Base-by-base conservation (phyloP, 441 rosid genomes). In the Mallotus repandus region DNA sequence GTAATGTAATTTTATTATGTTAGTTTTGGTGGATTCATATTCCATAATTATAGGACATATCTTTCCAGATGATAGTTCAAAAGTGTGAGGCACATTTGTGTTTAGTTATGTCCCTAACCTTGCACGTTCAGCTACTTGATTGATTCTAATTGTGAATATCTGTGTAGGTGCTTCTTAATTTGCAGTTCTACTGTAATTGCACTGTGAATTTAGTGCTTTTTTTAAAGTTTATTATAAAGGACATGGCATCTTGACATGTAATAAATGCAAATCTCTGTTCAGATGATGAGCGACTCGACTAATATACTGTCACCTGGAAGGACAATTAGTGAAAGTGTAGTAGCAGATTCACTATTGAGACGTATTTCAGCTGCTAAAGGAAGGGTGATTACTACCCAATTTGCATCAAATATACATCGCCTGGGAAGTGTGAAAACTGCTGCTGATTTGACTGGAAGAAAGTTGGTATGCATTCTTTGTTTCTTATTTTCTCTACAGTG, bases 261-360 rank as follows among this genome's bases (percentile, higher is more conserved):
- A 63, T 67, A 58, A 46, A 66, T 71, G 81, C 68, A 38, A 64
- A 25, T 46, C 5, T 9, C 45, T 79, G 64, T 74, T 76, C 86
- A 95, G 99, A 95, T 95, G 99, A 92, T 92, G 99, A 95, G 98
- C 56, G 99, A 95, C 84, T 95, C 99, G 43, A 95, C 99, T 71
- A 95, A 95, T 88, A 83, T 95, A 63, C 76, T 95, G 71, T 89
- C 99, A 56, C 96, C 98, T 67, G 99, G 99, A 80, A 89, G 99
- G 88, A 92, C 98, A 77, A 81, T 73, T 63, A 95, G 99, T 68
- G 98, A 95, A 82, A 86, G 85, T 38, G 86, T 85, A 66, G 99
- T 95, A 15, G 94, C 91, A 66, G 96, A 89, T 84, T 82, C 99
- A 68, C 76, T 92, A 57, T 72, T 82, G 77, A 89, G 92, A 80